phyloP scores from a whole-genome alignment of 257 asterid genomes.

The Nicotiana sylvestris region DNA sequence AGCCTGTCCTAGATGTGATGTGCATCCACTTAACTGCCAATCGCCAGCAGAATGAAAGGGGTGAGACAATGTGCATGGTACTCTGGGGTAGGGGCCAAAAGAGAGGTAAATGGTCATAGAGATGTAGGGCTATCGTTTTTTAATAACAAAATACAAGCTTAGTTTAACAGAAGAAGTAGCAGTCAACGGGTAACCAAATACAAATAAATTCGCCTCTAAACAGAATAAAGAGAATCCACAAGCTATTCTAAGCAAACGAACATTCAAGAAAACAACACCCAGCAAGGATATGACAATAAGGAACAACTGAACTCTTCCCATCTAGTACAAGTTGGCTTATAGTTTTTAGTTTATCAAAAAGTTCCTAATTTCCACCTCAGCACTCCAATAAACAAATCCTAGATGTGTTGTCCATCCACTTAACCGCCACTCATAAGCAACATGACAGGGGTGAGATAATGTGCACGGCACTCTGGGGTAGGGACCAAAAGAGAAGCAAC shows the following conservation, averaged over 20 bases:
- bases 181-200: neutral
- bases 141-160: too few relatives aligned
- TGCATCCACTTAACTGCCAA: too few relatives aligned
- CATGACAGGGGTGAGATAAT: neutral
- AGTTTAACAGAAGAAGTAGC: neutral
- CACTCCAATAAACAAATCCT: neutral
- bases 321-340: neutral
- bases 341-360: neutral
- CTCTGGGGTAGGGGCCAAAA: too few relatives aligned
- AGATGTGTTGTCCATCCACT: neutral
- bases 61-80: too few relatives aligned
- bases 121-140: too few relatives aligned
- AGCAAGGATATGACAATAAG: neutral
- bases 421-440: neutral
- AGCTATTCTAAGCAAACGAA: neutral
- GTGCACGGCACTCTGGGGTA: neutral
- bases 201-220: neutral
- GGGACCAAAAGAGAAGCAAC: neutral
- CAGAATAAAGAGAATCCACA: neutral
- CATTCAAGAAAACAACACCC: neutral
- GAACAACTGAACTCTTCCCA: neutral
- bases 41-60: too few relatives aligned
- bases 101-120: too few relatives aligned
- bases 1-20: too few relatives aligned
- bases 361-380: neutral